Conservation (phyloP, 2,329 filamentous ascomycete species). For the Meredithiella fracta region DNA sequence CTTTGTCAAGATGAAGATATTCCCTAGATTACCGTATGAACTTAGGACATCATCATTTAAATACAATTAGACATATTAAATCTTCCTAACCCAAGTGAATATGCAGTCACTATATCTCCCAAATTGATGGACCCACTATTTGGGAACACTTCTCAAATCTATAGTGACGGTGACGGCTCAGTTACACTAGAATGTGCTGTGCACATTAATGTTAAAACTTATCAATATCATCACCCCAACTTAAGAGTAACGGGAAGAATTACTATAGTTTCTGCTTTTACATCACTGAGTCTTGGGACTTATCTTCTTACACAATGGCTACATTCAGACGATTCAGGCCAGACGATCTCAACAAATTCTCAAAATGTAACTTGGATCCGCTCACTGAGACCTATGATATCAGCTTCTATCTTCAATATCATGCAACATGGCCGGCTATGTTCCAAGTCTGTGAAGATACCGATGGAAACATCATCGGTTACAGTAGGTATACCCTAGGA, state of each 20-base stretch:
- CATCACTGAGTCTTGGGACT: too few species aligned
- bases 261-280: too few species aligned
- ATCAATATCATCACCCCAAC: too few species aligned
- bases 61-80: too few species aligned
- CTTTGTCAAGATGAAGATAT: too few species aligned
- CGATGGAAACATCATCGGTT: conserved; percentile 79
- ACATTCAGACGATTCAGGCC: conserved; percentile 75
- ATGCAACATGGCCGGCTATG: conserved; percentile 86
- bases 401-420: conserved; percentile 88
- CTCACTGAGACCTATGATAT: conserved; percentile 97
- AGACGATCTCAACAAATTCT: conserved; percentile 73
- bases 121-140: background rate
- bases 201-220: too few species aligned
- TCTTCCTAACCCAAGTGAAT: background rate
- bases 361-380: conserved; percentile 87
- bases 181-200: too few species aligned
- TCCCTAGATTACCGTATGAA: too few species aligned
- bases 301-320: conserved; percentile 41
- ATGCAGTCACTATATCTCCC: background rate
- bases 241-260: too few species aligned
- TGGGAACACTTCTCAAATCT: background rate
- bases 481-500: conserved; percentile 45
- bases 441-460: conserved; percentile 84
- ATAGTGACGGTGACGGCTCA: too few species aligned
- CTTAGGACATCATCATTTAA: too few species aligned